A percentile compares a stretch with the other conserved stretches of the same genome.
Evolutionary conservation across 768 basidiomycete species (phyloP).

Genomic region (Boletus subparvulus): DNA sequence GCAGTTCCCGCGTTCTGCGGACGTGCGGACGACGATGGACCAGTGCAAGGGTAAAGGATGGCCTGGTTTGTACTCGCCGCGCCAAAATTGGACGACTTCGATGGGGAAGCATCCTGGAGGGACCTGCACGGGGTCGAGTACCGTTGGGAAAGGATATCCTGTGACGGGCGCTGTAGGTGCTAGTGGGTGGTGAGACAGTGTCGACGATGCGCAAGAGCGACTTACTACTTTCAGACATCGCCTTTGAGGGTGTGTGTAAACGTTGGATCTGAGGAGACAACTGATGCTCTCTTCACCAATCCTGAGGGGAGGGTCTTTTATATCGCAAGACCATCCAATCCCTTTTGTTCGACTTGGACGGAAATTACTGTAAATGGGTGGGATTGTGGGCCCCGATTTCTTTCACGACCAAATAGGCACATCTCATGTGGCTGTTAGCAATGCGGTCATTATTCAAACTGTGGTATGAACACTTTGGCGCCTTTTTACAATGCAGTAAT

Average conservation of each 20-base stretch:
- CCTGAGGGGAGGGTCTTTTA: not conserved
- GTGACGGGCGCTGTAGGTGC: not conserved
- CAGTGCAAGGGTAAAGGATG: constrained; percentile 28
- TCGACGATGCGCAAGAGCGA: not conserved
- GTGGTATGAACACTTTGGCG: not conserved
- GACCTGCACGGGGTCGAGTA: constrained; percentile 20
- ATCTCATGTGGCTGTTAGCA: not conserved
- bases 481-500: not conserved
- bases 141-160: not conserved
- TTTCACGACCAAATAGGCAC: not conserved
- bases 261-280: not conserved
- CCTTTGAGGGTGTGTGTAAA: not conserved
- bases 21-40: constrained; percentile 27
- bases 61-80: constrained; percentile 17
- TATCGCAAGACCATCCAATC: not conserved
- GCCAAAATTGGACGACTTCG: constrained; percentile 32
- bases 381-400: constrained; percentile 2
- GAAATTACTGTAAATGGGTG: not conserved
- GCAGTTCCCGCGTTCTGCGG: constrained; percentile 18
- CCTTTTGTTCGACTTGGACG: constrained; percentile 6
- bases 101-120: constrained; percentile 18
- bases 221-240: constrained; percentile 5
- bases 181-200: not conserved
- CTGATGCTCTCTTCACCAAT: not conserved
- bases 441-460: not conserved